Percentiles rank a stretch among this genome's conserved stretches.
Evolutionary conservation across 176 grass and related monocot genomes (phyloP).

Genomic region (Oryza punctata): DNA sequence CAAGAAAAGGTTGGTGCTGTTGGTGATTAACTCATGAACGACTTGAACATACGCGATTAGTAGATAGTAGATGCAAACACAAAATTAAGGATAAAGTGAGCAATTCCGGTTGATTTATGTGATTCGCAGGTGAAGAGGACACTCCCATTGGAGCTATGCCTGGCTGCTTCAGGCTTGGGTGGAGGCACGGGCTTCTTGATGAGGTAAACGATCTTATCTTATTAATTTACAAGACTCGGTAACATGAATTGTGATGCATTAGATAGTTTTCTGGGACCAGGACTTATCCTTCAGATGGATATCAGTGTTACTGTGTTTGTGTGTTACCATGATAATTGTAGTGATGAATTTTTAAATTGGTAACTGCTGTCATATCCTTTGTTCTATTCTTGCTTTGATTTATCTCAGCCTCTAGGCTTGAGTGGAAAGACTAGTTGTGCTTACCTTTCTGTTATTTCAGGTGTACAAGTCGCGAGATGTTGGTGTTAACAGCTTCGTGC

Average conservation of each 20-base stretch:
- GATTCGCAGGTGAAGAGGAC: slow-evolving; percentile 76
- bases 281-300: not conserved
- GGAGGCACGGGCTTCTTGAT: slow-evolving; percentile 70
- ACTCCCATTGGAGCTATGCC: slow-evolving; percentile 95
- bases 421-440: no score
- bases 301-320: not conserved
- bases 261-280: not conserved
- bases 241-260: not conserved
- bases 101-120: not conserved
- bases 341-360: not conserved
- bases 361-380: not conserved
- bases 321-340: not conserved
- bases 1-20: slow-evolving; percentile 74
- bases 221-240: not conserved
- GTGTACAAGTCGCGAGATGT: slow-evolving; percentile 91
- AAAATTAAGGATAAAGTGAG: not conserved
- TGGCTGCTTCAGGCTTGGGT: not conserved
- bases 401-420: no score
- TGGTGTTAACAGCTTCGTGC: slow-evolving; percentile 88
- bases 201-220: slow-evolving; percentile 55
- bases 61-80: not conserved
- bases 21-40: not conserved
- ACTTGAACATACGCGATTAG: not conserved
- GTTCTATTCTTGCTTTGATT: not conserved
- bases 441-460: slow-evolving; percentile 49